Evolutionary conservation across 1,139 yeast genomes (phyloP).

Genomic region (Blastobotrys apis): DNA sequence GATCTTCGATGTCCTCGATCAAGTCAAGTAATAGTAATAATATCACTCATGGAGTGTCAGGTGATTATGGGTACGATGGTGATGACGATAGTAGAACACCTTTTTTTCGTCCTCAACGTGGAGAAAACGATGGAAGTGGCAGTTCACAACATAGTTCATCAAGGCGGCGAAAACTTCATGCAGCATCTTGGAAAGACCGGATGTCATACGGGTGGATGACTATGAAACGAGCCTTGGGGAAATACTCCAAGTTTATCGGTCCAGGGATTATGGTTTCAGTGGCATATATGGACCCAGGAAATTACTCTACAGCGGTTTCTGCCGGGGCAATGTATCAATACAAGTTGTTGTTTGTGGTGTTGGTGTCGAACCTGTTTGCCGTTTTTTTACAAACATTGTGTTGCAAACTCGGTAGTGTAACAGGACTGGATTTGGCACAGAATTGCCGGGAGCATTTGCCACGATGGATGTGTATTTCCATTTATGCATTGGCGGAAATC

Average conservation of each 20-base stretch:
- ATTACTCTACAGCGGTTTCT: conserved; percentile 90
- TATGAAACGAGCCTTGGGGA: conserved; percentile 28
- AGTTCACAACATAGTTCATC: too few species aligned
- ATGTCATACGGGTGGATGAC: not conserved
- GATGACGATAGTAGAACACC: conserved; percentile 5
- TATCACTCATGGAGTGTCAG: not conserved
- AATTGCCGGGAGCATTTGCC: conserved; percentile 78
- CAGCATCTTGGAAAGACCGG: not conserved
- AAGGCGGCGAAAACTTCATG: not conserved
- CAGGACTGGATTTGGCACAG: conserved; percentile 85
- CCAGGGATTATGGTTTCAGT: conserved; percentile 95
- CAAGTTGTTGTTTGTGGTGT: conserved; percentile 71
- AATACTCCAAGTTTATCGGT: conserved; percentile 69
- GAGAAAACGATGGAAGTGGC: not conserved
- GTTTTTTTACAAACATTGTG: conserved; percentile 79
- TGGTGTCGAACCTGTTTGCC: conserved; percentile 82
- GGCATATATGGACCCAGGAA: conserved; percentile 97
- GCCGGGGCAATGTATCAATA: conserved; percentile 88
- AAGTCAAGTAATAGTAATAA: not conserved
- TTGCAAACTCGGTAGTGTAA: conserved; percentile 82
- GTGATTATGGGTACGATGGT: not conserved
- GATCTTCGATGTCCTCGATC: conserved; percentile 3
- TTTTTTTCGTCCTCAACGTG: not conserved
- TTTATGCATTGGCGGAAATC: conserved; percentile 74
- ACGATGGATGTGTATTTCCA: conserved; percentile 51